Evolutionary conservation across 441 rosid genomes (phyloP).

Genomic region (Erysimum cheiri): DNA sequence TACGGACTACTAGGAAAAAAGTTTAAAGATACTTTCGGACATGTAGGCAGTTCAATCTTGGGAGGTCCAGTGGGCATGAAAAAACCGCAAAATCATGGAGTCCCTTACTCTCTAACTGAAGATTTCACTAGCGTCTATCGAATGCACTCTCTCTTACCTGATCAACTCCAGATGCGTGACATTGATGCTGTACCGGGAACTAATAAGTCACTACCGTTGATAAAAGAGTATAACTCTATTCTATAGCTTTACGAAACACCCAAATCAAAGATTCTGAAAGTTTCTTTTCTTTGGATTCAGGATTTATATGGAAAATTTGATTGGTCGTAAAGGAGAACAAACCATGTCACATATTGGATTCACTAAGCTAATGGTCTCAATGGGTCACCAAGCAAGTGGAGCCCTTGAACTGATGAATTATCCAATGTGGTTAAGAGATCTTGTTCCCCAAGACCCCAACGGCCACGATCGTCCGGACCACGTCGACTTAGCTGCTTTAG

Average conservation of each 20-base stretch:
- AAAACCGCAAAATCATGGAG: slow-evolving; percentile 70
- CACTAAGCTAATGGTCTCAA: slow-evolving; percentile 59
- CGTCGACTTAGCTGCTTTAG: slow-evolving; percentile 69
- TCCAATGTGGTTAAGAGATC: slow-evolving; percentile 67
- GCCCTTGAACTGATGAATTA: slow-evolving; percentile 76
- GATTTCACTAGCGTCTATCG: slow-evolving; percentile 81
- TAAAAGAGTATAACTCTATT: slow-evolving; percentile 26
- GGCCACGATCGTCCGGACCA: slow-evolving; percentile 60
- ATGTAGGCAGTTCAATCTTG: slow-evolving; percentile 52
- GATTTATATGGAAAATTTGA: slow-evolving; percentile 51
- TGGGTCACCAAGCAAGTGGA: slow-evolving; percentile 85
- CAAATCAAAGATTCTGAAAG: neutral
- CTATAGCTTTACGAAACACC: neutral
- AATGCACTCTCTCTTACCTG: slow-evolving; percentile 78
- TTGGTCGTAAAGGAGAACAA: slow-evolving; percentile 61
- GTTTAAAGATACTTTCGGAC: slow-evolving; percentile 73
- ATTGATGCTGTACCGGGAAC: slow-evolving; percentile 40
- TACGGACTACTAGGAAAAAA: slow-evolving; percentile 77
- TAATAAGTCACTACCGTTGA: slow-evolving; percentile 54
- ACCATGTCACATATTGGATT: slow-evolving; percentile 57
- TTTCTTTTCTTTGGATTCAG: slow-evolving; percentile 29
- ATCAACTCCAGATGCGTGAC: slow-evolving; percentile 56
- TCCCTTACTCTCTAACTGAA: slow-evolving; percentile 77
- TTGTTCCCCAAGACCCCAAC: slow-evolving; percentile 53
- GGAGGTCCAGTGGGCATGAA: slow-evolving; percentile 69